Conservation (phyloP, 164 flowering plant species). For the Vitis labrusca region DNA sequence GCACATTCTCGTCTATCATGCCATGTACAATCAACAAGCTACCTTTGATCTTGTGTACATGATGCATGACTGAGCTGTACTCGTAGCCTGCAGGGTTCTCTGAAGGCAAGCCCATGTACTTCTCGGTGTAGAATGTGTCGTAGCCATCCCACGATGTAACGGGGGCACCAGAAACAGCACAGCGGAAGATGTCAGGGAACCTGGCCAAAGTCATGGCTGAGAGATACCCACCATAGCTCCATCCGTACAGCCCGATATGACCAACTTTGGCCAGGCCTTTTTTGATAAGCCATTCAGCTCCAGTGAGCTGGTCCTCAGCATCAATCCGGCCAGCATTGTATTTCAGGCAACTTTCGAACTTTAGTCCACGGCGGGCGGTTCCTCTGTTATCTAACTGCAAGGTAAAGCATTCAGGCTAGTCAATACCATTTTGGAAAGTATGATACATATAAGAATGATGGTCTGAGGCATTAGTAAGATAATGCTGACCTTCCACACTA, state of each 20-base stretch:
- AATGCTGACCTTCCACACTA: constrained; percentile 86
- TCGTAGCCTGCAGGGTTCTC: constrained; percentile 48
- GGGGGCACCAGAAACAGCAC: constrained; percentile 90
- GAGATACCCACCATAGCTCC: constrained; percentile 98
- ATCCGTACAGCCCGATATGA: constrained; percentile 80
- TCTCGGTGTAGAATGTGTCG: constrained; percentile 92
- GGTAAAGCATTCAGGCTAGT: not conserved
- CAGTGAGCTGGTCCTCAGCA: constrained; percentile 74
- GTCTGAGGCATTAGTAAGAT: not conserved
- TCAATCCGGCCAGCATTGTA: constrained; percentile 61
- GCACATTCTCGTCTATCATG: constrained; percentile 96
- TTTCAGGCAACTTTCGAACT: constrained; percentile 75
- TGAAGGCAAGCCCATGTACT: constrained; percentile 87
- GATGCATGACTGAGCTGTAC: constrained; percentile 69
- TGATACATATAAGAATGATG: too few relatives aligned
- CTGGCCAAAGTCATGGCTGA: constrained; percentile 71
- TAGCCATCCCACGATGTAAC: constrained; percentile 98
- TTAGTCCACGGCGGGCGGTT: constrained; percentile 78
- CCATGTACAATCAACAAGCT: constrained; percentile 84
- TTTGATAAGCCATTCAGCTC: constrained; percentile 88
- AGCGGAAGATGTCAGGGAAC: constrained; percentile 65
- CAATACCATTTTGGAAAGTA: too few relatives aligned
- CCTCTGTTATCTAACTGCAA: constrained; percentile 92
- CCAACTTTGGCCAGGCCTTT: constrained; percentile 69
- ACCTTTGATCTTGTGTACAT: constrained; percentile 63